phyloP scores from a whole-genome alignment of 208 protist species.

The Acanthamoeba rhysodes region DNA sequence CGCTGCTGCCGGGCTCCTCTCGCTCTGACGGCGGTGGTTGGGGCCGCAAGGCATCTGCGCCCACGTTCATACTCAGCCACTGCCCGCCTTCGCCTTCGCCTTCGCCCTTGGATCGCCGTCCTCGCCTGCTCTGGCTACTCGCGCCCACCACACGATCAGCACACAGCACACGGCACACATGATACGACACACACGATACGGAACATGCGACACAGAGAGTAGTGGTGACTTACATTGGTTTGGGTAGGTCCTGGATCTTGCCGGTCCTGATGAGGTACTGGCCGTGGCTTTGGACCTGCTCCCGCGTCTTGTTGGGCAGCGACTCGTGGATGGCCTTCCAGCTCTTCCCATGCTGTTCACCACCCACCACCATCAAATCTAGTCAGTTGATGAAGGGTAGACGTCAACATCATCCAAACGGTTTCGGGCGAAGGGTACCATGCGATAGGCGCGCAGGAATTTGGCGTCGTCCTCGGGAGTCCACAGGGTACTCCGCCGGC shows the following conservation, averaged over 20 bases:
- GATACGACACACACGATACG: too few relatives aligned
- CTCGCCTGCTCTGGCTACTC: neutral
- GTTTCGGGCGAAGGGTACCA: neutral
- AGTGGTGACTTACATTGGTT: neutral
- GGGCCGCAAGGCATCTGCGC: too few relatives aligned
- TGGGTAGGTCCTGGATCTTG: constrained; percentile 81
- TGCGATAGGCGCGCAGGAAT: constrained; percentile 74
- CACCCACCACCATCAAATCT: too few relatives aligned
- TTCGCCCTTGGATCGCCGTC: neutral
- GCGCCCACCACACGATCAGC: too few relatives aligned
- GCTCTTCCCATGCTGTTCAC: constrained; percentile 76
- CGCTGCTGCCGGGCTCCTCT: too few relatives aligned
- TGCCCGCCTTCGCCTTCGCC: neutral
- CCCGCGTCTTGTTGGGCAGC: constrained; percentile 81
- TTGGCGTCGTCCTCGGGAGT: constrained; percentile 79
- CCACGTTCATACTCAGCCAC: neutral
- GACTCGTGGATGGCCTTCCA: constrained; percentile 82
- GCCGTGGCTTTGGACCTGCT: constrained; percentile 84
- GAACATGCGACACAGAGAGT: neutral
- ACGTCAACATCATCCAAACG: neutral
- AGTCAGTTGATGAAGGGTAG: neutral
- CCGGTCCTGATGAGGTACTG: constrained; percentile 83
- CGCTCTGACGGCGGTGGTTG: too few relatives aligned
- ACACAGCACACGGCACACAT: too few relatives aligned
- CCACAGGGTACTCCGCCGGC: constrained; percentile 76